Conservation (phyloP, 345 rosid genomes). For the Pistacia vera region DNA sequence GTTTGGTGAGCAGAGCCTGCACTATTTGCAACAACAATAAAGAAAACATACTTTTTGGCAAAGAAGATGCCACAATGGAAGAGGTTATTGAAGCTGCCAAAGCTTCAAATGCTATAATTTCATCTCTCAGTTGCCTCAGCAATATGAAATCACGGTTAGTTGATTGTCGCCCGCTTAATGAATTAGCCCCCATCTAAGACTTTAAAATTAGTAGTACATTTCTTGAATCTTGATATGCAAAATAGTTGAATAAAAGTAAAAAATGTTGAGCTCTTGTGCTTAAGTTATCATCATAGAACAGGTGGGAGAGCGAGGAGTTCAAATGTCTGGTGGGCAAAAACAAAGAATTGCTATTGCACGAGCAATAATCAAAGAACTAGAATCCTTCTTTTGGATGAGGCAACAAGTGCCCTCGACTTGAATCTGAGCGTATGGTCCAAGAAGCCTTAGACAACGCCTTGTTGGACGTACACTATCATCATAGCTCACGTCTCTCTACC, state of each 20-base stretch:
- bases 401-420: conserved; percentile 74
- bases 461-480: conserved; percentile 61
- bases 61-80: conserved; percentile 58
- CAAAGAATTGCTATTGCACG: conserved; percentile 76
- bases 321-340: conserved; percentile 84
- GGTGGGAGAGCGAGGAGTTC: conserved; percentile 78
- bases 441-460: conserved; percentile 61
- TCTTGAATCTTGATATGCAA: too few relatives aligned
- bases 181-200: conserved; percentile 34
- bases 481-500: conserved; percentile 77
- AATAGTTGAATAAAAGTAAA: too few relatives aligned
- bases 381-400: conserved; percentile 71
- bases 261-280: neutral
- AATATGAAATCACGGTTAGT: conserved; percentile 70
- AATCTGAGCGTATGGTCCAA: conserved; percentile 67
- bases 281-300: conserved; percentile 16
- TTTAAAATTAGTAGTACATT: too few relatives aligned
- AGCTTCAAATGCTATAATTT: conserved; percentile 70
- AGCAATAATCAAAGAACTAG: conserved; percentile 62
- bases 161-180: neutral
- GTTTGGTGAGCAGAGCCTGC: conserved; percentile 75
- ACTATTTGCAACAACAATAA: conserved; percentile 69
- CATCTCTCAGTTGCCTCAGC: conserved; percentile 60
- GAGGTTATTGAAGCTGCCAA: conserved; percentile 63
- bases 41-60: conserved; percentile 77